phyloP scores from a whole-genome alignment of 83 land plant genomes.

The Larix sibirica region DNA sequence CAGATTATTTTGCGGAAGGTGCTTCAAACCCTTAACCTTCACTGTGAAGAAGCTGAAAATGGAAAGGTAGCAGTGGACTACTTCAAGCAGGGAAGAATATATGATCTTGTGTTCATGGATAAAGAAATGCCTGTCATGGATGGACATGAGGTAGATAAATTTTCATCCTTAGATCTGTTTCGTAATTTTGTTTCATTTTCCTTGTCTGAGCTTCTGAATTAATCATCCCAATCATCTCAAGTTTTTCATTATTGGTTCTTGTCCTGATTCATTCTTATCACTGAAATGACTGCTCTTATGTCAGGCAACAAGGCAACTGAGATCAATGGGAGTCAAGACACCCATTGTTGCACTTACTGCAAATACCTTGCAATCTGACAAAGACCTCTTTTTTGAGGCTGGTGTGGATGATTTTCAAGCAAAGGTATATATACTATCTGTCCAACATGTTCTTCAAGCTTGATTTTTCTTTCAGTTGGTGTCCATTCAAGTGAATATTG shows the following conservation, averaged over 20 bases:
- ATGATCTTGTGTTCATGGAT: constrained; percentile 34
- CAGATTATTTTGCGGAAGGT: constrained; percentile 29
- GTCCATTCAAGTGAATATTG: neutral
- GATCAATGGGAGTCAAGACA: constrained; percentile 51
- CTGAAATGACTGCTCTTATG: neutral
- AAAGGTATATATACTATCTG: constrained; percentile 26
- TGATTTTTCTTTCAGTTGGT: neutral
- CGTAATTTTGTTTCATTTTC: neutral
- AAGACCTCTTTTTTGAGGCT: constrained; percentile 49
- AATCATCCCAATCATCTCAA: neutral
- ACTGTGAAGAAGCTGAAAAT: constrained; percentile 30
- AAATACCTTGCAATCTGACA: constrained; percentile 42
- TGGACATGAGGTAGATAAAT: constrained; percentile 33
- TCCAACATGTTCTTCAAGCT: neutral
- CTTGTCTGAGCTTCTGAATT: neutral
- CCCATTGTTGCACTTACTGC: constrained; percentile 65
- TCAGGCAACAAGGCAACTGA: constrained; percentile 46
- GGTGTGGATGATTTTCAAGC: constrained; percentile 54
- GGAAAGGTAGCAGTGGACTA: constrained; percentile 28
- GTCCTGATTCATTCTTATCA: neutral
- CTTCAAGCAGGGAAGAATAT: constrained; percentile 23
- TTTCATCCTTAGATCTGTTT: neutral
- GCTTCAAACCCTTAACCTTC: constrained; percentile 19
- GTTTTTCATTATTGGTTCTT: neutral
- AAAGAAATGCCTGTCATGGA: constrained; percentile 47